phyloP scores from a whole-genome alignment of 176 grass and related monocot genomes.

The Rhynchospora tenuis region DNA sequence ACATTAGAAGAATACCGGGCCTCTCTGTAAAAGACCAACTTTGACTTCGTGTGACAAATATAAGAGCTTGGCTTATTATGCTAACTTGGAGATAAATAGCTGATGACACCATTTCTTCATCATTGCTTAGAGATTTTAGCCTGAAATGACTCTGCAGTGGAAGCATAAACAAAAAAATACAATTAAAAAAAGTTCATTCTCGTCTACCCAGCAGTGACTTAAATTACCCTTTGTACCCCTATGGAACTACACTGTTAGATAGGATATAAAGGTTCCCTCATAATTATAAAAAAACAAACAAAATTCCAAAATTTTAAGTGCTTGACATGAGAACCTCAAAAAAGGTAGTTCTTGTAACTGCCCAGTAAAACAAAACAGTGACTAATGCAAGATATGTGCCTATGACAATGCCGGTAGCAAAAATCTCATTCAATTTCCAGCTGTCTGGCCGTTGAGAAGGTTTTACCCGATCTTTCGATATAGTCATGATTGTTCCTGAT shows the following conservation, averaged over 20 bases:
- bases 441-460: slow-evolving; percentile 54
- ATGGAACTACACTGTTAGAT: not conserved
- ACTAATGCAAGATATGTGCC: slow-evolving; percentile 79
- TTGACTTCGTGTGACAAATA: slow-evolving; percentile 76
- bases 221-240: not conserved
- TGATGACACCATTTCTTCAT: slow-evolving; percentile 57
- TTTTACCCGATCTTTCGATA: slow-evolving; percentile 76
- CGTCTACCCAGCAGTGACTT: not conserved
- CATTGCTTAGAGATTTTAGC: slow-evolving; percentile 43
- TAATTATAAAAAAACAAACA: not conserved
- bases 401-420: slow-evolving; percentile 58
- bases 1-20: slow-evolving; percentile 57
- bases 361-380: slow-evolving; percentile 79
- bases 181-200: not conserved
- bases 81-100: slow-evolving; percentile 88
- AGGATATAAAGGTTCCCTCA: not conserved
- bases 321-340: slow-evolving; percentile 46
- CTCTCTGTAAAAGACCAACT: slow-evolving; percentile 59
- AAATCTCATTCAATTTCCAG: slow-evolving; percentile 84
- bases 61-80: slow-evolving; percentile 81
- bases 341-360: slow-evolving; percentile 49
- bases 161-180: not conserved
- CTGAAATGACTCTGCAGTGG: slow-evolving; percentile 46
- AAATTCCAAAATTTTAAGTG: not conserved
- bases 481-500: slow-evolving; percentile 83